Evolutionary conservation across 2,329 filamentous ascomycete genomes (phyloP).

Genomic region (Ceratocystis papillata): DNA sequence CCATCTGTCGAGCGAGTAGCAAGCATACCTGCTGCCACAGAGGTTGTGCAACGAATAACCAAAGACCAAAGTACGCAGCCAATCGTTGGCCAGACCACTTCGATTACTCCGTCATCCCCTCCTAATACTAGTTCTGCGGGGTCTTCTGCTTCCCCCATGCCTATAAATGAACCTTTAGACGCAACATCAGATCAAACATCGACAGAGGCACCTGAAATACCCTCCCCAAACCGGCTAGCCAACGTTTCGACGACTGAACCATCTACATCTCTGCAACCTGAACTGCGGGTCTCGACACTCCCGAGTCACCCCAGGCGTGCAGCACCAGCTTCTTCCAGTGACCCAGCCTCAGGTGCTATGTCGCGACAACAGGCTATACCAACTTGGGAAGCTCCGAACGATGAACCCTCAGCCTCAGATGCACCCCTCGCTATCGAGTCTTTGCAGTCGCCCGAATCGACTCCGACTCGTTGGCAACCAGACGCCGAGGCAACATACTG

Average conservation of each 20-base stretch:
- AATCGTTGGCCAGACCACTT: background rate
- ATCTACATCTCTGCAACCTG: conserved; percentile 26
- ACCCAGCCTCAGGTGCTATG: conserved; percentile 3
- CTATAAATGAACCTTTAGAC: background rate
- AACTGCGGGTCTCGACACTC: background rate
- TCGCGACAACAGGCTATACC: conserved; percentile 10
- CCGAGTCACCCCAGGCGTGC: background rate
- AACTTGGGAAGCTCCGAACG: conserved; percentile 12
- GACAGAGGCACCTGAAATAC: background rate
- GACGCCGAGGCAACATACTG: conserved; percentile 73
- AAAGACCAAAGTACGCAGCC: background rate
- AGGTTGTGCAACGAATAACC: background rate
- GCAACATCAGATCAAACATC: background rate
- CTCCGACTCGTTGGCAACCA: conserved; percentile 74
- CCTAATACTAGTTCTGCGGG: background rate
- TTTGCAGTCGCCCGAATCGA: conserved; percentile 34
- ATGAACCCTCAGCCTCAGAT: conserved; percentile 10
- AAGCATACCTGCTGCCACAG: background rate
- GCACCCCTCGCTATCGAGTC: background rate
- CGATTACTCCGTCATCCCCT: background rate
- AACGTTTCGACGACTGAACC: background rate
- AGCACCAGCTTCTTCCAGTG: background rate
- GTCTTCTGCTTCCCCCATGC: background rate
- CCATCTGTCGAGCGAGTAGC: background rate
- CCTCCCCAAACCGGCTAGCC: background rate